Base-by-base conservation (phyloP, 2,329 filamentous ascomycete genomes). In the Phymatotrichopsis omnivora region DNA sequence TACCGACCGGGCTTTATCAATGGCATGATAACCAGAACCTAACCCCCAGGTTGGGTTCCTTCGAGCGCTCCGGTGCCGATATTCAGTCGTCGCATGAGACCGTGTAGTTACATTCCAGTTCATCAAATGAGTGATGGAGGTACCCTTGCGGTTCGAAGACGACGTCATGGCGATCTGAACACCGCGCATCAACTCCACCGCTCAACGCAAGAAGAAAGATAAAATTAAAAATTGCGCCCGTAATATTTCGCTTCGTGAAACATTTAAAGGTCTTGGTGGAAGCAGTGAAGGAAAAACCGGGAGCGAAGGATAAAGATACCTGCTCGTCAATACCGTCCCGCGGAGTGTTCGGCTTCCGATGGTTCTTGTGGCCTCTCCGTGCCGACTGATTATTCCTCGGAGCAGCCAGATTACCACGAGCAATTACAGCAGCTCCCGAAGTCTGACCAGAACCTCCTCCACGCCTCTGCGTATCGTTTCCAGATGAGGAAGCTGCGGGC, bases 81-180 rank as follows among this genome's bases (percentile, higher is more conserved):
- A 35, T n/a, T 42, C 31, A 16, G 31, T 25, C 17, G 47, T 41
- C 27, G 76, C 71, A 50, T 74, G 70, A 29, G 71, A 67, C 17
- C 81, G 80, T 36, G 84, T 78, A 17, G 87, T 83, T 16, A 85
- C 70, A 33, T 82, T 78, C 65, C 95, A 93, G 68, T 89, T 89
- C 72, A 98, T 83, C 46, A 98, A 68, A 65, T 98, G 91, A 30
- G 91, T 96, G 62, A 98, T 98, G 60, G 85, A 93, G 42, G 86
- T 95, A 42, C 91, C 91, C 59, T 91, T 85, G 48, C 91, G 80
- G 58, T 77, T 78, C 50, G 74, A 70, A 42, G 74, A 24, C 28
- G 50, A 74, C 62, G 67, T 72, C 73, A 78, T 80, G 65, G 70
- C 73, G 65, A 70, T 70, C 75, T 73, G 58, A 56, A 41, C 50